phyloP scores from a whole-genome alignment of 2,329 filamentous ascomycete genomes.

The Beauveria caledonica region DNA sequence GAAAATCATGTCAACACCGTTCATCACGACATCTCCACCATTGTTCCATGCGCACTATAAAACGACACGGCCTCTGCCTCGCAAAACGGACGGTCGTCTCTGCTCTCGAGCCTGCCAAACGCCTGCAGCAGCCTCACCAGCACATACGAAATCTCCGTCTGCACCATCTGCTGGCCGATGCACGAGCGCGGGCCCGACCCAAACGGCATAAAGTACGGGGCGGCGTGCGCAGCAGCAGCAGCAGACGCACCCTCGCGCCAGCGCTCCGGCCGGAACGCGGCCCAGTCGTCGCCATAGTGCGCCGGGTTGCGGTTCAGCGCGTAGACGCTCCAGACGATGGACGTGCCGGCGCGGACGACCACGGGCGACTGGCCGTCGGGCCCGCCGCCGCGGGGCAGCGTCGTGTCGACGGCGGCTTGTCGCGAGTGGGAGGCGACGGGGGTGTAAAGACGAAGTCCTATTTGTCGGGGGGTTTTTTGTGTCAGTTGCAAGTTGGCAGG shows the following conservation, averaged over 20 bases:
- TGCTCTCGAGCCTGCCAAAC: background rate
- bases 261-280: constrained; percentile 5
- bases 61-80: constrained; percentile 9
- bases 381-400: constrained; percentile 44
- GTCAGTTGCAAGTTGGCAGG: background rate
- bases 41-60: constrained; percentile 1
- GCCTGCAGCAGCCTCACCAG: constrained; percentile 3
- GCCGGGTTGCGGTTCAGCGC: constrained; percentile 7
- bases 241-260: background rate
- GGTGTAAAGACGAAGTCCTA: constrained; percentile 8
- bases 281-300: constrained; percentile 9
- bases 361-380: constrained; percentile 38
- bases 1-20: too few relatives aligned
- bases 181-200: constrained; percentile 9
- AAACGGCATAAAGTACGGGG: constrained; percentile 8
- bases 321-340: constrained; percentile 21
- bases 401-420: constrained; percentile 31
- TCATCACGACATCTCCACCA: background rate
- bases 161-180: constrained; percentile 9
- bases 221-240: too few relatives aligned
- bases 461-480: background rate
- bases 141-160: constrained; percentile 8
- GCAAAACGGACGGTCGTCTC: background rate
- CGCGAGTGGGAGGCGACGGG: constrained; percentile 30
- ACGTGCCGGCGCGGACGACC: constrained; percentile 38